Evolutionary conservation across 2,329 filamentous ascomycete species (phyloP).

Genomic region (Venturia effusa): DNA sequence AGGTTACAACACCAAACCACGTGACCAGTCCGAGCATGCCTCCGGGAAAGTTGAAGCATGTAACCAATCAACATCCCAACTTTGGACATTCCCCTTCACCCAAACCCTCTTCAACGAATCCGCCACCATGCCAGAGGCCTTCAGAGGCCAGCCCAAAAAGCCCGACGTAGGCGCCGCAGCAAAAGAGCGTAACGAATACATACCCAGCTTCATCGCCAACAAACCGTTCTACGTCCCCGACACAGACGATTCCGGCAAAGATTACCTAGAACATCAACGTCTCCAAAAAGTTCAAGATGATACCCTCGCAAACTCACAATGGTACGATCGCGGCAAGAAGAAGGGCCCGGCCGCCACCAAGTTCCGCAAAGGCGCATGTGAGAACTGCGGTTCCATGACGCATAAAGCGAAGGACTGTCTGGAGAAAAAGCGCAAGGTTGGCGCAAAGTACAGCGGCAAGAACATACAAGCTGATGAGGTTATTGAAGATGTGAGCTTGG

Average conservation of each 20-base stretch:
- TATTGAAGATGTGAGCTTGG: constrained; percentile 72
- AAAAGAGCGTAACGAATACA: constrained; percentile 53
- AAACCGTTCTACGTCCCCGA: constrained; percentile 77
- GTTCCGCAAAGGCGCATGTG: constrained; percentile 94
- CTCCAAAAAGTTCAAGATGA: constrained; percentile 54
- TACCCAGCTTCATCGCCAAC: constrained; percentile 94
- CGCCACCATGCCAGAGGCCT: constrained; percentile 4
- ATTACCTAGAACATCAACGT: constrained; percentile 96
- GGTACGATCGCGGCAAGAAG: constrained; percentile 87
- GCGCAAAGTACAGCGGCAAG: constrained; percentile 83
- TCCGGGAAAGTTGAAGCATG: not conserved
- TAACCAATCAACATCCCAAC: not conserved
- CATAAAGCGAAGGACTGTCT: constrained; percentile 94
- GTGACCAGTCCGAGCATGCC: not conserved
- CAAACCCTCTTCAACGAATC: not conserved
- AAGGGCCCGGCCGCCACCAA: constrained; percentile 83
- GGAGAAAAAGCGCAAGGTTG: constrained; percentile 74
- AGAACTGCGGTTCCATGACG: constrained; percentile 95
- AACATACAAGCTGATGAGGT: constrained; percentile 91
- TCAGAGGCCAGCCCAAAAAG: constrained; percentile 10
- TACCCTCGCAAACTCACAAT: constrained; percentile 61
- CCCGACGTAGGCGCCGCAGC: constrained; percentile 6
- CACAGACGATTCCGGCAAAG: constrained; percentile 54
- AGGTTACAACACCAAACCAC: not conserved
- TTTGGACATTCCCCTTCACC: not conserved